Conservation (phyloP, 805 yeast species). For the Lachancea quebecensis region DNA sequence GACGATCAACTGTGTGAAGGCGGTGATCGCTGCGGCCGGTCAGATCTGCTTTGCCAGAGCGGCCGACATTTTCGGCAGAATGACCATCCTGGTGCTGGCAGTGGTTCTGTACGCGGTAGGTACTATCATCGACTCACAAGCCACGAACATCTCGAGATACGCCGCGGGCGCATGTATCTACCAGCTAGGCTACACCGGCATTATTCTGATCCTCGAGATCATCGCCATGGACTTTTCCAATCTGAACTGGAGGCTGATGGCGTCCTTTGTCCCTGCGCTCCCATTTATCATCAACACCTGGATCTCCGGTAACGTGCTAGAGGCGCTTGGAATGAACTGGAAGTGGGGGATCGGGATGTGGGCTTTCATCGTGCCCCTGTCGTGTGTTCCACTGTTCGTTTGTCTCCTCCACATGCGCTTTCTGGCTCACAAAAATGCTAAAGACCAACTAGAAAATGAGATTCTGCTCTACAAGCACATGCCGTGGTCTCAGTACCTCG, state of each 20-base stretch:
- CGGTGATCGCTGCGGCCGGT: conserved; percentile 55
- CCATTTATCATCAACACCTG: conserved; percentile 70
- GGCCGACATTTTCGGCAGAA: conserved; percentile 51
- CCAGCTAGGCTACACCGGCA: conserved; percentile 32
- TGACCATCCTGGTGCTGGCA: conserved; percentile 39
- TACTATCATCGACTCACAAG: conserved; percentile 49
- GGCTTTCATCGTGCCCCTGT: conserved; percentile 50
- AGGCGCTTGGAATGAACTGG: conserved; percentile 36
- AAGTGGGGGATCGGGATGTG: conserved; percentile 55
- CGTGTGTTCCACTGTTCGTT: conserved; percentile 41
- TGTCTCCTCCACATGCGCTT: conserved; percentile 44
- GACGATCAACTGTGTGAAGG: conserved; percentile 45
- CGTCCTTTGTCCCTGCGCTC: conserved; percentile 54
- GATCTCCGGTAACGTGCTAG: conserved; percentile 51
- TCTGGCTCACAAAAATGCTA: conserved; percentile 38
- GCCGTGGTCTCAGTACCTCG: conserved; percentile 20
- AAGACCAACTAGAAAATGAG: conserved; percentile 27
- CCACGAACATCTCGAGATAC: conserved; percentile 42
- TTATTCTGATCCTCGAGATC: conserved; percentile 47
- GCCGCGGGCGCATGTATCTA: conserved; percentile 50
- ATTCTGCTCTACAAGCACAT: conserved; percentile 1
- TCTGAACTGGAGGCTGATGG: conserved; percentile 57
- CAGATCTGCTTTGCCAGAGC: conserved; percentile 51
- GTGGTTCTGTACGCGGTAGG: conserved; percentile 46
- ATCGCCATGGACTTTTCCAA: conserved; percentile 56